Evolutionary conservation across 179 eudicot species (phyloP).

Genomic region (Silene coronaria): DNA sequence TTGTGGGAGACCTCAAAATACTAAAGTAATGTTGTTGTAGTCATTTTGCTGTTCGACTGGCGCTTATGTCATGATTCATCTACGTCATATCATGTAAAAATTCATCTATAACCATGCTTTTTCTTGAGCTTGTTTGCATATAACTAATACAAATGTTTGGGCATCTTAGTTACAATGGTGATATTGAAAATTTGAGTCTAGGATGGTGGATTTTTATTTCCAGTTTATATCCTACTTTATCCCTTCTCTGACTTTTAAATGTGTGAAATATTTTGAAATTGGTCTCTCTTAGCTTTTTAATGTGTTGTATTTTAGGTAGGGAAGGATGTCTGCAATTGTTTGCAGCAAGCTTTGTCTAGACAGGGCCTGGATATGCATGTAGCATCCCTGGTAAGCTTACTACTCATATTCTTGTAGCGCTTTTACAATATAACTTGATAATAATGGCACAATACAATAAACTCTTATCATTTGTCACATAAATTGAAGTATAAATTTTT

Average conservation of each 20-base stretch:
- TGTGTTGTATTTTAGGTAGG: constrained; percentile 48
- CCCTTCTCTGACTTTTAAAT: neutral
- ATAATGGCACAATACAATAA: too few species aligned
- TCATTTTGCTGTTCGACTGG: neutral
- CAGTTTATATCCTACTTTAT: neutral
- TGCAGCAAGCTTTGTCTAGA: constrained; percentile 57
- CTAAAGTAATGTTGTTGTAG: too few species aligned
- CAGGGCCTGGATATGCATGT: constrained; percentile 68
- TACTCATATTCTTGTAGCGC: neutral
- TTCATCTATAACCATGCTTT: neutral
- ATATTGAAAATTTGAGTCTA: neutral
- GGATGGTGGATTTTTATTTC: neutral
- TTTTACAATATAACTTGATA: neutral
- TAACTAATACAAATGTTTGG: neutral
- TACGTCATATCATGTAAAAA: neutral
- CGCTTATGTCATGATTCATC: neutral
- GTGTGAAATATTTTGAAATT: neutral
- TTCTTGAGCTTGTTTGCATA: neutral
- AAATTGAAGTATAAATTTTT: too few species aligned
- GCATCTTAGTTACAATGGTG: neutral
- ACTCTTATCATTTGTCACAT: neutral
- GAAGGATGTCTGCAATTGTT: constrained; percentile 57
- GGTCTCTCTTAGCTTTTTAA: neutral
- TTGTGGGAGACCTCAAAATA: too few species aligned
- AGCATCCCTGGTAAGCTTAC: constrained; percentile 55